Evolutionary conservation across 257 asterid genomes (phyloP).

Genomic region (Buddleja alternifolia): DNA sequence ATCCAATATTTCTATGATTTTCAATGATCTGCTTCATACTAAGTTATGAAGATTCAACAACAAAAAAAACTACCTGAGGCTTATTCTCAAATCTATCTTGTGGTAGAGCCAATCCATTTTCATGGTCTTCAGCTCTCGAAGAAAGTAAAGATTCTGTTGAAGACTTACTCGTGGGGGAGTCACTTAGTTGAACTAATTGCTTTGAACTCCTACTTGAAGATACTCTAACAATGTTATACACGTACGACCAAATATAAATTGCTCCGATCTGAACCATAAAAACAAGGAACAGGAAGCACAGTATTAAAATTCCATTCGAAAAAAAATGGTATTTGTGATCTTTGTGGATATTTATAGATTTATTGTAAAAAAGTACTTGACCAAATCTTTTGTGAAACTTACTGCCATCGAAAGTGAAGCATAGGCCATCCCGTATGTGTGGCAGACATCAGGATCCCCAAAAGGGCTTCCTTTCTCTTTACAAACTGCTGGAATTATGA

Average conservation of each 20-base stretch:
- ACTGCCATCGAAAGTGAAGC: constrained; percentile 88
- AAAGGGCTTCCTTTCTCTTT: constrained; percentile 59
- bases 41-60: too few relatives aligned
- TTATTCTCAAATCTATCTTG: constrained; percentile 36
- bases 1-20: not conserved
- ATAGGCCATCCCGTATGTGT: constrained; percentile 50
- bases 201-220: too few relatives aligned
- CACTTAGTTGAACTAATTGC: constrained; percentile 46
- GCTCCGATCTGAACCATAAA: constrained; percentile 68
- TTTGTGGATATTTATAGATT: constrained; percentile 42
- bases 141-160: constrained; percentile 64
- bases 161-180: constrained; percentile 43
- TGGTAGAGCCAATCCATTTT: constrained; percentile 45
- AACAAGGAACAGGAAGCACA: constrained; percentile 12
- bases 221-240: constrained; percentile 79
- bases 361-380: too few relatives aligned
- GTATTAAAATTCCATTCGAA: constrained; percentile 9
- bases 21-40: not conserved
- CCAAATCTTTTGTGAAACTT: too few relatives aligned
- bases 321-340: too few relatives aligned
- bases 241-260: constrained; percentile 81
- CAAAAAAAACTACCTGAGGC: constrained; percentile 47
- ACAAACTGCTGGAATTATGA: constrained; percentile 58
- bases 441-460: constrained; percentile 51
- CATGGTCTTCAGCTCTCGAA: constrained; percentile 41